These are phyloP conservation scores for Tylopilus subfusipes DNA, from an alignment of 768 basidiomycete species.

Conservation along the genomic window DNA sequence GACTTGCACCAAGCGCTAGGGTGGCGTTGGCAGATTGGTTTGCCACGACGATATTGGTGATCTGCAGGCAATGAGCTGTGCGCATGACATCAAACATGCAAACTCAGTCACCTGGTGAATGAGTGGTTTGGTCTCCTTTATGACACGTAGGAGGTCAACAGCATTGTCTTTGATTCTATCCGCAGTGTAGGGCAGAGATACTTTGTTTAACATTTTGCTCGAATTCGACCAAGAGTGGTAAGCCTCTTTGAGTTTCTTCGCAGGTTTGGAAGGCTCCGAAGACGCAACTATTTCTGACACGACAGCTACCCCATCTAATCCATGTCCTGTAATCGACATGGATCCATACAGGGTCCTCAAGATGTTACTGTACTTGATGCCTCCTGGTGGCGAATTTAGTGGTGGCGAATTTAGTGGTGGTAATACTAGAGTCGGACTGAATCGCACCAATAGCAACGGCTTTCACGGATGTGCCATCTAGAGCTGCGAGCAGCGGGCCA, in stretches of 20 bases:
- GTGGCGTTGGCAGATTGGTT: slow-evolving; percentile 91
- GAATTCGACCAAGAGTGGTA: slow-evolving; percentile 30
- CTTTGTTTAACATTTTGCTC: neutral
- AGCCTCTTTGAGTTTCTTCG: slow-evolving; percentile 42
- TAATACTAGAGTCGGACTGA: neutral
- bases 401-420: neutral
- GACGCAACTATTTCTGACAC: slow-evolving; percentile 85
- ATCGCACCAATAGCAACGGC: slow-evolving; percentile 82
- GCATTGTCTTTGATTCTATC: slow-evolving; percentile 43
- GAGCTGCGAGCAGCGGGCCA: slow-evolving; percentile 57
- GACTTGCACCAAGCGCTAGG: slow-evolving; percentile 81
- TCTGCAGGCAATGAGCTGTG: slow-evolving; percentile 41
- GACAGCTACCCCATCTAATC: slow-evolving; percentile 81
- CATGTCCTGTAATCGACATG: slow-evolving; percentile 51
- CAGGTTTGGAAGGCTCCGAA: slow-evolving; percentile 46
- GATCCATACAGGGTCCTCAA: slow-evolving; percentile 72
- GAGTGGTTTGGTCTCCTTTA: slow-evolving; percentile 59
- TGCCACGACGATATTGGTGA: slow-evolving; percentile 85
- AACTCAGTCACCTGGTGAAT: slow-evolving; percentile 66
- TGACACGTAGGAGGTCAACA: slow-evolving; percentile 44
- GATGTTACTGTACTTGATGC: slow-evolving; percentile 78
- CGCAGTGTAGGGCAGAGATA: slow-evolving; percentile 20
- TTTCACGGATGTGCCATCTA: slow-evolving; percentile 62
- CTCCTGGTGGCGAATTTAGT: slow-evolving; percentile 49
- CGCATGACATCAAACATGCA: neutral